A percentile compares a stretch with the other conserved stretches of the same genome.
Evolutionary conservation across 2,329 filamentous ascomycete species (phyloP).

Genomic region (Tolypocladium paradoxum): DNA sequence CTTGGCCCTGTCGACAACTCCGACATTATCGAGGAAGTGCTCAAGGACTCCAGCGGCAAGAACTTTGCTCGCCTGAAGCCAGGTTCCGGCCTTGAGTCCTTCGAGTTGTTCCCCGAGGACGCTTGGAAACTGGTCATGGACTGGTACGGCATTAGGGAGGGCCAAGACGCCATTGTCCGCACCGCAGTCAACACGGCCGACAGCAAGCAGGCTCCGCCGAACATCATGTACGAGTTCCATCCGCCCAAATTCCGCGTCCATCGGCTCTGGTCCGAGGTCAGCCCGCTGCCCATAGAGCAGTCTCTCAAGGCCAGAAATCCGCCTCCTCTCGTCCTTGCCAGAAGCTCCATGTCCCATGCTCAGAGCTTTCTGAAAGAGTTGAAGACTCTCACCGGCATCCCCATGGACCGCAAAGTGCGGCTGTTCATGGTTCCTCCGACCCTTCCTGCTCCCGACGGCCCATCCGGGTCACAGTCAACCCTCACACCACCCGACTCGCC

Average conservation of each 20-base stretch:
- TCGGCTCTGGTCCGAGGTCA: conserved; percentile 57
- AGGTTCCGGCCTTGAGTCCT: conserved; percentile 58
- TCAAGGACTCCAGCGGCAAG: conserved; percentile 36
- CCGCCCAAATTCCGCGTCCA: conserved; percentile 79
- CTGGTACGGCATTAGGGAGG: conserved; percentile 70
- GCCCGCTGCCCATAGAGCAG: conserved; percentile 45
- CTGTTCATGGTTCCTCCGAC: conserved; percentile 55
- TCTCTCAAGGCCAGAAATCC: conserved; percentile 49
- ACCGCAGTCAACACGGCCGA: conserved; percentile 65
- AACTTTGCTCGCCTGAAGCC: conserved; percentile 65
- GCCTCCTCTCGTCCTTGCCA: conserved; percentile 54
- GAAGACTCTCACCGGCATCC: conserved; percentile 59
- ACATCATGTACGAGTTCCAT: conserved; percentile 72
- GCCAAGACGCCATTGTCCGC: conserved; percentile 62
- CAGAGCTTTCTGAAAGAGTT: conserved; percentile 66
- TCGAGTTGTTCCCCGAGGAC: conserved; percentile 64
- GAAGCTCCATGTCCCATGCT: conserved; percentile 59
- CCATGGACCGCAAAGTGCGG: conserved; percentile 61
- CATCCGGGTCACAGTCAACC: conserved; percentile 20
- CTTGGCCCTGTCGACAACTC: conserved; percentile 82
- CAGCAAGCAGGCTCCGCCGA: conserved; percentile 27
- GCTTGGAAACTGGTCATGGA: conserved; percentile 73
- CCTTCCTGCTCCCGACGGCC: conserved; percentile 21
- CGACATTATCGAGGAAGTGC: conserved; percentile 58
- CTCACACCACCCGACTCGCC: conserved; percentile 32